These are phyloP conservation scores for Colletotrichum scovillei DNA, from an alignment of 2,329 filamentous ascomycete genomes.

Conservation along the genomic window DNA sequence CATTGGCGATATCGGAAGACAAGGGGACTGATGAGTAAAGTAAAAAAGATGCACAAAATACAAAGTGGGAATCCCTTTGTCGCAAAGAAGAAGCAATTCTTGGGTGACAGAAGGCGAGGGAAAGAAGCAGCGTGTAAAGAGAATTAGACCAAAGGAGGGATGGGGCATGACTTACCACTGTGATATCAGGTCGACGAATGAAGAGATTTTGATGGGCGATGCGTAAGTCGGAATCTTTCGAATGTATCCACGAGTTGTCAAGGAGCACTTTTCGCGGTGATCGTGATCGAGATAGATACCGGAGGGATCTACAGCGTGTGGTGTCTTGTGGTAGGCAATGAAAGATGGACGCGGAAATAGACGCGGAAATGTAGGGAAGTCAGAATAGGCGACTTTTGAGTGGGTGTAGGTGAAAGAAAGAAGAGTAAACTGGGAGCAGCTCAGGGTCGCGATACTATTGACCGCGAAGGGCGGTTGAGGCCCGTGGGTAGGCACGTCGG, in stretches of 20 bases:
- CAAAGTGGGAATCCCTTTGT: too few relatives aligned
- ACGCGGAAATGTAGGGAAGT: neutral
- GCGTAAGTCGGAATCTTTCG: neutral
- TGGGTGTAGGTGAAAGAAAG: neutral
- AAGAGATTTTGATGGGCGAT: neutral
- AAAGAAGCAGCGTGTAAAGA: neutral
- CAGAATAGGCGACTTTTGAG: accelerated
- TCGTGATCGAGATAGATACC: neutral
- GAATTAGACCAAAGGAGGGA: neutral
- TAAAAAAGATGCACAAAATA: too few relatives aligned
- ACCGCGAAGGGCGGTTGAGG: neutral
- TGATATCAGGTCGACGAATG: too few relatives aligned
- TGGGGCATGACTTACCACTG: neutral
- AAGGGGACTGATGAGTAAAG: too few relatives aligned
- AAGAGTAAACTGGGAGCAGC: too few relatives aligned
- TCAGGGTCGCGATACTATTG: neutral
- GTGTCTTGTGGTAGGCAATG: neutral
- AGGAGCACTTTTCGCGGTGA: neutral
- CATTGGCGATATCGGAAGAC: too few relatives aligned
- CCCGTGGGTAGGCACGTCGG: neutral
- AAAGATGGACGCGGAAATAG: too few relatives aligned
- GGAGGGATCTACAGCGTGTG: neutral
- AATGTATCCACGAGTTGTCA: neutral
- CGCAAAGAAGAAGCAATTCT: too few relatives aligned
- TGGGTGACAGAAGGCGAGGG: neutral